Percentiles rank a stretch among this genome's conserved stretches.
phyloP scores from a whole-genome alignment of 768 basidiomycete species.

The Exsudoporus frostii region DNA sequence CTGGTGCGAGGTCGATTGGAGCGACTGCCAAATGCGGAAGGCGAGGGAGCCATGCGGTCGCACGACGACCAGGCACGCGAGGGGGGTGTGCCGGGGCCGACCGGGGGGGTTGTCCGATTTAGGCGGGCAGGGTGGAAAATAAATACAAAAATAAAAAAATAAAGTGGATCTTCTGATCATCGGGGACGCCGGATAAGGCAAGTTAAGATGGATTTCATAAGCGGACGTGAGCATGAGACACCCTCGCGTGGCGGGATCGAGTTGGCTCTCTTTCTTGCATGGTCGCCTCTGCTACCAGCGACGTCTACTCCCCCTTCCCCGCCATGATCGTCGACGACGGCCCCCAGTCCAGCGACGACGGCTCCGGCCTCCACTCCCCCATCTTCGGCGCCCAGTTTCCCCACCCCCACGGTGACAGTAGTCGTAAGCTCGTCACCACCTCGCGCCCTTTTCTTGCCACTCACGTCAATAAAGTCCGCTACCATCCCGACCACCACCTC shows the following conservation, averaged over 20 bases:
- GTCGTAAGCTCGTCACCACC: conserved; percentile 39
- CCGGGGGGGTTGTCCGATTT: conserved; percentile 28
- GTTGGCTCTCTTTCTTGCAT: conserved; percentile 39
- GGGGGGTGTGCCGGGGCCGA: conserved; percentile 22
- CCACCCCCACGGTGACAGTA: conserved; percentile 46
- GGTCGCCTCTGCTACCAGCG: conserved; percentile 55
- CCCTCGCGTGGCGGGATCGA: conserved; percentile 40
- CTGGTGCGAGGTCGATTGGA: not conserved
- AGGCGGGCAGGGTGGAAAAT: conserved; percentile 14
- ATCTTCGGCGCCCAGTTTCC: conserved; percentile 51
- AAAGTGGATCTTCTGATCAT: conserved; percentile 33
- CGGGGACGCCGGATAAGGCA: conserved; percentile 26
- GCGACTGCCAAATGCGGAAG: conserved; percentile 6
- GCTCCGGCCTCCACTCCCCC: conserved; percentile 73
- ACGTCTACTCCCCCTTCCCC: conserved; percentile 57
- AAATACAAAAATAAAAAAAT: conserved; percentile 5
- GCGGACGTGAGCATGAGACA: conserved; percentile 43
- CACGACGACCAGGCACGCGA: conserved; percentile 31
- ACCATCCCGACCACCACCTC: conserved; percentile 41
- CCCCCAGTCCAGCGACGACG: conserved; percentile 70
- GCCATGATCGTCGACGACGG: conserved; percentile 59
- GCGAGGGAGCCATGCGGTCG: conserved; percentile 4
- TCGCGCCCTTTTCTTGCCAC: conserved; percentile 45
- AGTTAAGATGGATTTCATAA: conserved; percentile 33
- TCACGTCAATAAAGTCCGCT: conserved; percentile 70